Evolutionary conservation across 805 yeast genomes (phyloP).

Genomic region (Saccharomyces jurei): DNA sequence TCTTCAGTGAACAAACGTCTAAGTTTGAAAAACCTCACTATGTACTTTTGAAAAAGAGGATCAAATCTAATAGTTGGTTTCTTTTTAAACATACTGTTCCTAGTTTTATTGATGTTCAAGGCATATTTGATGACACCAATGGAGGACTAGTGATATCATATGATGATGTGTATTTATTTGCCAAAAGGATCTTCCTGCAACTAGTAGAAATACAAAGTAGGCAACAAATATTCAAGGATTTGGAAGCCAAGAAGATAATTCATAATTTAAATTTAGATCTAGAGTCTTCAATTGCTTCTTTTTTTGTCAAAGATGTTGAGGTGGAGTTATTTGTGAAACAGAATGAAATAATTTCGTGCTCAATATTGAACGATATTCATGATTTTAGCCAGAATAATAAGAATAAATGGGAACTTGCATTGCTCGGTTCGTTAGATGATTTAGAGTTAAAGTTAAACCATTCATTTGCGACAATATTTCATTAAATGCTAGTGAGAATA

Average conservation of each 20-base stretch:
- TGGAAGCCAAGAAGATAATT: constrained; percentile 11
- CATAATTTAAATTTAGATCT: constrained; percentile 16
- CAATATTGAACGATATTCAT: constrained; percentile 5
- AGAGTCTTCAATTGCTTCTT: constrained; percentile 11
- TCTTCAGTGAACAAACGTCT: constrained; percentile 23
- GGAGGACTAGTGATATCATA: constrained; percentile 9
- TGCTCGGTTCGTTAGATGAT: constrained; percentile 20
- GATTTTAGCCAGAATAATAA: constrained; percentile 2
- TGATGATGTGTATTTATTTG: constrained; percentile 21
- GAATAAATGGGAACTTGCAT: constrained; percentile 8
- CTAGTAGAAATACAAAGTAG: constrained; percentile 10
- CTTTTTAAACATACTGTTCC: constrained; percentile 35
- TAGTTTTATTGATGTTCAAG: constrained; percentile 16
- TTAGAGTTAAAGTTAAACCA: constrained; percentile 13
- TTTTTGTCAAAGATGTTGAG: constrained; percentile 4
- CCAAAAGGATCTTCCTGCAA: constrained; percentile 19
- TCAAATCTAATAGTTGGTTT: constrained; percentile 25
- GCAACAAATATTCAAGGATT: constrained; percentile 9
- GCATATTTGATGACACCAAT: constrained; percentile 12
- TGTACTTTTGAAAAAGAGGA: constrained; percentile 26
- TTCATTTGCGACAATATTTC: constrained; percentile 1
- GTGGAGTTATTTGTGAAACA: constrained; percentile 14
- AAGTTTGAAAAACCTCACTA: constrained; percentile 32
- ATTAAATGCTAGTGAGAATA: not conserved
- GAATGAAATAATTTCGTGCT: constrained; percentile 15